Evolutionary conservation across 2,329 filamentous ascomycete species (phyloP).

Genomic region (Laburnicola sp.): DNA sequence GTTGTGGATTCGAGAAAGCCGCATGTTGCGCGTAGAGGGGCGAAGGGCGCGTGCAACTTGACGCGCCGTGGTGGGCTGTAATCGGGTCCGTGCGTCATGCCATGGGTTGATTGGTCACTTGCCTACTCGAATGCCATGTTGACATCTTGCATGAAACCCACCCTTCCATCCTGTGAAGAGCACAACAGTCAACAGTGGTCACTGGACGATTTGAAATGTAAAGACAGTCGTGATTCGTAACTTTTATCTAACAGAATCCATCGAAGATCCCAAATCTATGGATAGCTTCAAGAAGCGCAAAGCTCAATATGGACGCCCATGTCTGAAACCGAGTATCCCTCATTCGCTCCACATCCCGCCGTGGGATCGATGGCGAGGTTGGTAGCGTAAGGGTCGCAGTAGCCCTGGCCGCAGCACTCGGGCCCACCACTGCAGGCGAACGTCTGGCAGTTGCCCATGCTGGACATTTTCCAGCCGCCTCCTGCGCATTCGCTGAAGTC

Average conservation of each 20-base stretch:
- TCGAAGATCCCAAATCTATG: too few species aligned
- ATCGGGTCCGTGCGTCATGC: too few species aligned
- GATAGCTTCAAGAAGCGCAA: too few species aligned
- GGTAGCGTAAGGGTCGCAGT: slow-evolving; percentile 11
- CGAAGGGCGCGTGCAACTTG: neutral
- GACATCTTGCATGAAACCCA: too few species aligned
- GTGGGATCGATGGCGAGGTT: neutral
- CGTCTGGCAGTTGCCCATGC: neutral
- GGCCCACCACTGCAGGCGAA: slow-evolving; percentile 1
- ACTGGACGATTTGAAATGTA: too few species aligned
- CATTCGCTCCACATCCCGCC: slow-evolving; percentile 7
- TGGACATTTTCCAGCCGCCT: slow-evolving; percentile 9
- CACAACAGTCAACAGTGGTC: too few species aligned
- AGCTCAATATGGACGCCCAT: slow-evolving; percentile 11
- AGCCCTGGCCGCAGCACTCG: slow-evolving; percentile 9
- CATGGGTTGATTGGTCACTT: too few species aligned
- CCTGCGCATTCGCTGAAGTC: slow-evolving; percentile 1
- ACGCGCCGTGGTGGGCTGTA: too few species aligned
- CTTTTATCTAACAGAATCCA: too few species aligned
- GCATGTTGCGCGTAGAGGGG: slow-evolving; percentile 13
- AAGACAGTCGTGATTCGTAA: too few species aligned
- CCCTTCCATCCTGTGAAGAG: too few species aligned
- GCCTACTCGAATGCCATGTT: too few species aligned
- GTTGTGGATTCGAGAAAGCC: slow-evolving; percentile 3
- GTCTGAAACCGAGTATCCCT: slow-evolving; percentile 5